phyloP scores from a whole-genome alignment of 148 eudicot species.

The Rhododendron simsii region DNA sequence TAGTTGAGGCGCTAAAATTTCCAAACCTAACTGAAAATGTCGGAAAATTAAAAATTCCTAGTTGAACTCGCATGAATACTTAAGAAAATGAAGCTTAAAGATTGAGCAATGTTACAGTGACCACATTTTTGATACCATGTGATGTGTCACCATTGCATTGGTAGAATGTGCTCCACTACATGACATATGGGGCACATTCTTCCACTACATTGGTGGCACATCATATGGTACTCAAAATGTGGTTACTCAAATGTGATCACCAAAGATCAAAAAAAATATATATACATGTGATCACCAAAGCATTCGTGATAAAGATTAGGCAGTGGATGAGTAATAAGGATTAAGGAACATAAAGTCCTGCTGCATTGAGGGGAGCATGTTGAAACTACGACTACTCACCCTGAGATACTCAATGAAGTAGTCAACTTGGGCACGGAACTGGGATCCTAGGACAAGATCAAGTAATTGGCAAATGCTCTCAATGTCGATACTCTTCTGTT shows the following conservation, averaged over 20 bases:
- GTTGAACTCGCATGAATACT: neutral
- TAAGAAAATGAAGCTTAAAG: neutral
- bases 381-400: constrained; percentile 33
- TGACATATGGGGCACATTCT: neutral
- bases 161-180: neutral
- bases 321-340: neutral
- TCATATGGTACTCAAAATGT: neutral
- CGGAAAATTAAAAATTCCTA: neutral
- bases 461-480: constrained; percentile 83
- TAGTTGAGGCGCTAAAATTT: neutral
- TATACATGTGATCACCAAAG: too few relatives aligned
- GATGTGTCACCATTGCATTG: neutral
- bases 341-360: neutral
- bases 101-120: neutral
- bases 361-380: neutral
- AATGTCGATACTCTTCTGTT: constrained; percentile 90
- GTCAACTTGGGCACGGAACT: constrained; percentile 73
- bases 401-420: constrained; percentile 60
- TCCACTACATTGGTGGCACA: neutral
- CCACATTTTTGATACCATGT: neutral
- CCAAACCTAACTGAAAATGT: neutral
- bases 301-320: neutral
- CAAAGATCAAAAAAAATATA: too few relatives aligned
- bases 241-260: neutral
- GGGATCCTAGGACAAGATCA: constrained; percentile 79